Percentiles rank a stretch among this genome's conserved stretches.
Evolutionary conservation across 1,284 basidiomycete genomes (phyloP).

Genomic region (Grifola frondosa): DNA sequence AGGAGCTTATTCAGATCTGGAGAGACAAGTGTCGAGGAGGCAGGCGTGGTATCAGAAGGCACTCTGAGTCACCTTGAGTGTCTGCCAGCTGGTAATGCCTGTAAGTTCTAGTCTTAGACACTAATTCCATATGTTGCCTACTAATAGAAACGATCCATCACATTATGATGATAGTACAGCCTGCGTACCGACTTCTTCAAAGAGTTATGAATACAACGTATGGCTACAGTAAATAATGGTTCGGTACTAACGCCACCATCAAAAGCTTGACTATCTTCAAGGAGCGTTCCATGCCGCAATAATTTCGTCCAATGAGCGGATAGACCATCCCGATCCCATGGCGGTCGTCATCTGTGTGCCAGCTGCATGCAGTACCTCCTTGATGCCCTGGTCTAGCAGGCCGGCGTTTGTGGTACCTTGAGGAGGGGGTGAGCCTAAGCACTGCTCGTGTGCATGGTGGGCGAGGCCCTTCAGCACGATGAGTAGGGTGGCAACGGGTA

Average conservation of each 20-base stretch:
- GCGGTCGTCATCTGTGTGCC: constrained; percentile 67
- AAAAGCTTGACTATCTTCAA: too few species aligned
- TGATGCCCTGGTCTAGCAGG: constrained; percentile 59
- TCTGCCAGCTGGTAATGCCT: too few species aligned
- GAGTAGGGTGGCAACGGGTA: constrained; percentile 65
- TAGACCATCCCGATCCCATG: constrained; percentile 67
- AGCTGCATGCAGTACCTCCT: constrained; percentile 63
- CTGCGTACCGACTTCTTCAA: too few species aligned
- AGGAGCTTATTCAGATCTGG: too few species aligned
- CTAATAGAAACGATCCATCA: too few species aligned
- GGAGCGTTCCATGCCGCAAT: constrained; percentile 49
- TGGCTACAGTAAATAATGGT: not conserved
- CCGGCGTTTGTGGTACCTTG: constrained; percentile 49
- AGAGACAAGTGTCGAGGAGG: too few species aligned
- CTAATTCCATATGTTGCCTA: too few species aligned
- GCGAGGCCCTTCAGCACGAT: constrained; percentile 58
- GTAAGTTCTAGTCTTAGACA: too few species aligned
- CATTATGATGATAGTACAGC: too few species aligned
- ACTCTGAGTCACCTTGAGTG: too few species aligned
- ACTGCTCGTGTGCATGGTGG: constrained; percentile 55
- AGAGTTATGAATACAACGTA: too few species aligned
- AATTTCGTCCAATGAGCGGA: constrained; percentile 61
- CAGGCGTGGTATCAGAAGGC: too few species aligned
- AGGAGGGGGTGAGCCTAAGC: constrained; percentile 45
- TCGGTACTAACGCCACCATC: not conserved